Evolutionary conservation across 148 eudicot species (phyloP).

Genomic region (Pouteria glomerata): DNA sequence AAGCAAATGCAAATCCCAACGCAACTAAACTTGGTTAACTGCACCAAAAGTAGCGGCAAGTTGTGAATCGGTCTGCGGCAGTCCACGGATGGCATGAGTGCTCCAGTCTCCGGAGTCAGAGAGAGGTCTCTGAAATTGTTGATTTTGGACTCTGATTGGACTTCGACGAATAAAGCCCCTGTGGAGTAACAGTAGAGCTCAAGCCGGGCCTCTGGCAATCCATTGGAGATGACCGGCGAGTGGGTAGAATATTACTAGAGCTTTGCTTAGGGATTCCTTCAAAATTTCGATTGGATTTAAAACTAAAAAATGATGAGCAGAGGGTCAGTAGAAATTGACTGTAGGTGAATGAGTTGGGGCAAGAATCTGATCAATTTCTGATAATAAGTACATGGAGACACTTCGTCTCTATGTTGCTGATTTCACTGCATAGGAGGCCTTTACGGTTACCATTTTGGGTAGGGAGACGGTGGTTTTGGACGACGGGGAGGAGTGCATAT

Average conservation of each 20-base stretch:
- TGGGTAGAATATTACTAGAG: slow-evolving; percentile 11
- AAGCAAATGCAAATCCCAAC: not conserved
- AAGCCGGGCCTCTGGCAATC: slow-evolving; percentile 14
- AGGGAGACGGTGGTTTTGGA: not conserved
- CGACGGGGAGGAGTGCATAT: not conserved
- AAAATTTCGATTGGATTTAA: not conserved
- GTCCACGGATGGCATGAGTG: not conserved
- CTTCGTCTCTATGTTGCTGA: not conserved
- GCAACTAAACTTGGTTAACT: not conserved
- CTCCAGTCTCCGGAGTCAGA: not conserved
- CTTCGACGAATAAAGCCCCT: slow-evolving; percentile 13
- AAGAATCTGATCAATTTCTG: not conserved
- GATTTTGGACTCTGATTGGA: slow-evolving; percentile 5
- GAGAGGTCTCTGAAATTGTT: slow-evolving; percentile 10
- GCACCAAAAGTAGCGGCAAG: not conserved
- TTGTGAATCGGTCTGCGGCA: not conserved
- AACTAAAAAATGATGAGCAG: not conserved
- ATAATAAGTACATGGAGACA: not conserved
- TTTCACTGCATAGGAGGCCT: not conserved
- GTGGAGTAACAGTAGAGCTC: slow-evolving; percentile 20
- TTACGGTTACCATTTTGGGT: too few relatives aligned
- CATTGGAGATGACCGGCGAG: slow-evolving; percentile 21
- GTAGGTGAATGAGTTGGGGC: slow-evolving; percentile 16
- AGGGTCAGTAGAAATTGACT: slow-evolving; percentile 13
- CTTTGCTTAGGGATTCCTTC: slow-evolving; percentile 15